phyloP scores from a whole-genome alignment of 2,329 filamentous ascomycete genomes.

The Aureobasidium vineae region DNA sequence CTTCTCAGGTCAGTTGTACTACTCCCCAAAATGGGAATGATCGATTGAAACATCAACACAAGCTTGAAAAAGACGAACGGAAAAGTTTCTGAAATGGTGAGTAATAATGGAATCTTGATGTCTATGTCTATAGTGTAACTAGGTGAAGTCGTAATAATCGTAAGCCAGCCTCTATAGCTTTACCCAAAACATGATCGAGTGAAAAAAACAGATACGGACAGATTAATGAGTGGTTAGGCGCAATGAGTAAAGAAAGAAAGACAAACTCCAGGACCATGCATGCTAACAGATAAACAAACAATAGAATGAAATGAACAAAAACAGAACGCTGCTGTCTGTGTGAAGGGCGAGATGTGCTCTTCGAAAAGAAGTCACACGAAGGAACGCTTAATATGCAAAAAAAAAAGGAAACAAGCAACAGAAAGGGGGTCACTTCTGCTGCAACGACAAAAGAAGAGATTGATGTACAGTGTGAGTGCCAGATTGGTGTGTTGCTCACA shows the following conservation, averaged over 20 bases:
- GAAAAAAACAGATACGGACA: background rate
- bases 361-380: background rate
- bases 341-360: background rate
- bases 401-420: background rate
- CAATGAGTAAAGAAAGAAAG: background rate
- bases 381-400: background rate
- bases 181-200: background rate
- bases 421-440: background rate
- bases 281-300: background rate
- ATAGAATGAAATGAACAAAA: background rate
- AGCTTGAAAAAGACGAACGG: background rate
- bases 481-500: slow-evolving; percentile 30
- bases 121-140: slow-evolving; percentile 10
- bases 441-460: background rate
- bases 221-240: background rate
- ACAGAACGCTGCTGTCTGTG: background rate
- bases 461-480: background rate
- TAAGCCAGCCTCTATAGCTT: background rate
- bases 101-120: background rate
- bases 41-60: background rate
- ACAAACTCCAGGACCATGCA: background rate
- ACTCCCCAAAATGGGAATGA: background rate
- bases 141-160: background rate
- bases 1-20: background rate
- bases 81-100: no score